Evolutionary conservation across 2,329 filamentous ascomycete genomes (phyloP), one percentile per base, ranked within the genome.

Genomic region (Fusarium penzigii): DNA sequence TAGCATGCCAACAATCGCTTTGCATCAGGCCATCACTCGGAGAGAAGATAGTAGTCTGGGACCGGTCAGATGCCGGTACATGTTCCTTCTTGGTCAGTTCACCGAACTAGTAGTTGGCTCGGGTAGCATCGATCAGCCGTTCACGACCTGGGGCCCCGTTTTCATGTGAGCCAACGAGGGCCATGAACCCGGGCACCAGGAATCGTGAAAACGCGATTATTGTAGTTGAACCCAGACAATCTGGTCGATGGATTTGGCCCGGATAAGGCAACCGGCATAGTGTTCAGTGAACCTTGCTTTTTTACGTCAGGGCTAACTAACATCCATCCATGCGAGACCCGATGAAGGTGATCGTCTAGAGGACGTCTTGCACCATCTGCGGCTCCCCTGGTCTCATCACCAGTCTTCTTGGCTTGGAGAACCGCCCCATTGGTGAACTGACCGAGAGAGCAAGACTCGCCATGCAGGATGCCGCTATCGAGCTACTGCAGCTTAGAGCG

Each of bases 371-470:
- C 53, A 64, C 63, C 50, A 65, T 62, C 61, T 65, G 63, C 63
- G 63, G 52, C 63, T 63, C 61, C 63, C 63, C 63, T 32, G 52
- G 63, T 65, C 63, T 63, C 53, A 65, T 65, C 63, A 65, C 63
- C 48, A 63, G 46, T 65, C 48, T 3, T 54, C 43, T 57, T 47
- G 20, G 49, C 51, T 60, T 65, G 63, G 63, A 59, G 50, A 62
- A 58, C 49, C 25, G 46, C 39, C 17, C 56, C 40, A 64, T 65
- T 65, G 63, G 63, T 47, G 50, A 43, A 17, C 42, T 62, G 63
- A 64, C 61, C 56, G 63, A 65, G 53, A 51, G 52, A 60, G 44
- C 55, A 58, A 57, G 51, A 53, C 55, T 47, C 48, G 46, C 46
- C 55, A 62, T 65, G 62, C 62, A 63, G 45, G 34, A 54, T 61